Evolutionary conservation across 805 yeast genomes (phyloP).

Genomic region (Wickerhamiella brachini): DNA sequence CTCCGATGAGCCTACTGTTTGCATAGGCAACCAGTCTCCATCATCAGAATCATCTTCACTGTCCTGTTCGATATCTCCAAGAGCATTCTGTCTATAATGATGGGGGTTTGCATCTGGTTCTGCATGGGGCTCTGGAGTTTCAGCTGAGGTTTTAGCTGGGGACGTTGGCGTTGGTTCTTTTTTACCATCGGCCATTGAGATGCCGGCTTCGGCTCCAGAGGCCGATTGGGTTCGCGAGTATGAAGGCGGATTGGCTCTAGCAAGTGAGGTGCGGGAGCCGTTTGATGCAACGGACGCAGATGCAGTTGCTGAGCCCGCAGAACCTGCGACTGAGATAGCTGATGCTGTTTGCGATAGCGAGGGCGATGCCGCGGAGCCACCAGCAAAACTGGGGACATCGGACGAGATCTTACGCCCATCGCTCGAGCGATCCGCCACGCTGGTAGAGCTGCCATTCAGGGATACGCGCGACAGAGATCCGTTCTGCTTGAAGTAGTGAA

Average conservation of each 20-base stretch:
- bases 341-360: too few species aligned
- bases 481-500: constrained; percentile 10
- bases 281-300: too few species aligned
- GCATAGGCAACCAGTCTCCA: constrained; percentile 77
- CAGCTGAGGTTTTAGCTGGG: too few species aligned
- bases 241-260: too few species aligned
- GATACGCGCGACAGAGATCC: neutral
- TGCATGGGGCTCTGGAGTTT: too few species aligned
- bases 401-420: neutral
- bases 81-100: constrained; percentile 13
- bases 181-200: too few species aligned
- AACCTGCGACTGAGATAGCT: neutral
- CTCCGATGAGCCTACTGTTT: constrained; percentile 61
- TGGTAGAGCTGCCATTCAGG: neutral
- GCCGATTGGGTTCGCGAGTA: too few species aligned
- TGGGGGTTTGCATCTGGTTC: neutral
- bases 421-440: neutral
- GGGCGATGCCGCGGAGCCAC: neutral
- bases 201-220: too few species aligned
- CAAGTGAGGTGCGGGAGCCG: too few species aligned
- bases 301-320: too few species aligned
- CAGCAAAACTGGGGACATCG: neutral
- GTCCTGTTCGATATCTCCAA: constrained; percentile 14
- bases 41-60: constrained; percentile 19
- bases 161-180: too few species aligned